Conservation (phyloP, 257 asterid species). For the Thymus mandschuricus region DNA sequence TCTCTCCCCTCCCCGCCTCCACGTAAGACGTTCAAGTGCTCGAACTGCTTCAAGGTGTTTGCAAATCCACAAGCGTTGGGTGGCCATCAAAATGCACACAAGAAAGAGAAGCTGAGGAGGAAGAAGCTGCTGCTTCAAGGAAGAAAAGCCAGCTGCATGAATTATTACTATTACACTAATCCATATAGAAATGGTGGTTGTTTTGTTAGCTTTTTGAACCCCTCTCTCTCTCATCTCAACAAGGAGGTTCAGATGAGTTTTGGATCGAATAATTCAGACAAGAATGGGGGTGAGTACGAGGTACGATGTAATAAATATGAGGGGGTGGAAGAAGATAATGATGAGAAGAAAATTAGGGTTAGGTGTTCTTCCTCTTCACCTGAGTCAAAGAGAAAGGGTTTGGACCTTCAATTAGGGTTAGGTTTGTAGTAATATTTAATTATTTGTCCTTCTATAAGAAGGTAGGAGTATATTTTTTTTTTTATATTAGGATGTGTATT, state of each 20-base stretch:
- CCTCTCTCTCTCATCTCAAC: constrained; percentile 30
- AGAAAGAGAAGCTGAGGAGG: constrained; percentile 69
- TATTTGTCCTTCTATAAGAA: constrained; percentile 19
- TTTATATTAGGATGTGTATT: background rate
- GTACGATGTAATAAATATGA: background rate
- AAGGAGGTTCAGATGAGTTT: constrained; percentile 60
- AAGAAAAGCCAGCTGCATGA: constrained; percentile 49
- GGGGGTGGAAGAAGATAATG: constrained; percentile 25
- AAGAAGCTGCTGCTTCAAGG: constrained; percentile 61
- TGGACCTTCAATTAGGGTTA: constrained; percentile 71
- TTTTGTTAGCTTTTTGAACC: constrained; percentile 19
- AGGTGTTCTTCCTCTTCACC: constrained; percentile 32
- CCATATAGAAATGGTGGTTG: constrained; percentile 26
- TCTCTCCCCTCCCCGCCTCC: constrained; percentile 41
- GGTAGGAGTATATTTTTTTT: background rate
- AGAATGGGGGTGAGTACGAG: constrained; percentile 9
- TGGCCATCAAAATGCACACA: constrained; percentile 94
- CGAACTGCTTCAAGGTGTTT: constrained; percentile 63
- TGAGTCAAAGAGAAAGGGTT: constrained; percentile 40
- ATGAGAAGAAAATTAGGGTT: constrained; percentile 46
- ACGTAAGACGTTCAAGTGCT: constrained; percentile 60
- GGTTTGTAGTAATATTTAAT: constrained; percentile 32
- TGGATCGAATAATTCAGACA: constrained; percentile 19
- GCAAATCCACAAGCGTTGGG: constrained; percentile 84
- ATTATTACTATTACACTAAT: constrained; percentile 41